Base-by-base conservation (phyloP, 192 early-diverging fungal genomes). In the Entophlyctis luteolus region DNA sequence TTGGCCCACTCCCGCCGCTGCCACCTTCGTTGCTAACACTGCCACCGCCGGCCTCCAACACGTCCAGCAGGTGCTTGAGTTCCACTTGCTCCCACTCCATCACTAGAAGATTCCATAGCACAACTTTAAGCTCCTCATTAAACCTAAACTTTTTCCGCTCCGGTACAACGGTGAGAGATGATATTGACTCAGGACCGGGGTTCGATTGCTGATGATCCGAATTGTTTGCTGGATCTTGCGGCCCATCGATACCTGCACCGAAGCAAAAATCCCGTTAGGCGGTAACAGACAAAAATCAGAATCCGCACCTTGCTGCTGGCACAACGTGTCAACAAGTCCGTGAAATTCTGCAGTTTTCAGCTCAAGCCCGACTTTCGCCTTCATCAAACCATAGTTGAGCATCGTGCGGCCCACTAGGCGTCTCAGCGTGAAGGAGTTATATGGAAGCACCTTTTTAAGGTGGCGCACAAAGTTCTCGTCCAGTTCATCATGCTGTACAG, bases 371-470 rank as follows among this genome's bases (percentile, higher is more conserved):
- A 62, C 56, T 35, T 71, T 39, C 12, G 28, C 23, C 36, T 54
- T 31, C 69, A 63, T 48, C 4, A 62, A n/a, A 1, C 35, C 59
- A 27, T 71, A 47, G 25, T 38, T 35, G n/a, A 63, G 25, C 2
- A 71, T 20, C 60, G 65, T 71, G 10, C 55, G 33, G n/a, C 38
- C 59, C 35, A 53, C 34, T 10, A 71, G 49, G 10, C 46, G 12
- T 50, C 55, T 65, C 18, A 71, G 36, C 18, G 69, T 71, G 59
- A 63, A 71, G 4, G 62, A 35, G 31, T 71, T 71, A 54, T 71
- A 71, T 0, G 69, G 69, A 10, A 71, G 47, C 50, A 71, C 27
- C 37, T 60, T 58, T n/a, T 52, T 55, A 36, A 71, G 16, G 42
- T 71, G 49, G 23, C 46, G 32, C 0, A 71, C 54, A 47, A 71